phyloP scores from a whole-genome alignment of 495 filamentous ascomycete genomes.

The Penicillium cosmopolitanum region DNA sequence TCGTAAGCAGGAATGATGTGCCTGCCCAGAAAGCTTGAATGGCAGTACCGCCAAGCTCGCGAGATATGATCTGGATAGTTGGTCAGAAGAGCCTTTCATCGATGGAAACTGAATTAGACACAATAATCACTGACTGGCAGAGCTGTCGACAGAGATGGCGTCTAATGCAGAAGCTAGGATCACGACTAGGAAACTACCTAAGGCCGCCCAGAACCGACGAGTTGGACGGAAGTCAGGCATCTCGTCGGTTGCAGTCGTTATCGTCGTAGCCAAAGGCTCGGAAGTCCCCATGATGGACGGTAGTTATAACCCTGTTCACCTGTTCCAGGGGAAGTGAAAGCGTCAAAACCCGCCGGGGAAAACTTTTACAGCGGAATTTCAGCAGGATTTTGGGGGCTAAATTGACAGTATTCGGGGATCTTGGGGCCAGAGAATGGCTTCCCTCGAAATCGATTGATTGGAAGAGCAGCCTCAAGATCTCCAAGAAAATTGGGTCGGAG shows the following conservation, averaged over 20 bases:
- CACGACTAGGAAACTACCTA: neutral
- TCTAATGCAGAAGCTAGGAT: constrained; percentile 1
- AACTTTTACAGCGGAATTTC: too few species aligned
- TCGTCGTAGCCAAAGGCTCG: neutral
- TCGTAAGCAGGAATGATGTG: constrained; percentile 63
- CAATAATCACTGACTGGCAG: neutral
- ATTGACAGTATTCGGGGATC: neutral
- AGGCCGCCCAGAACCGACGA: constrained; percentile 6
- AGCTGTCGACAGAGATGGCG: neutral
- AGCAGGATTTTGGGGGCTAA: too few species aligned
- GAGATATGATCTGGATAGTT: neutral
- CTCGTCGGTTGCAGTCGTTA: neutral
- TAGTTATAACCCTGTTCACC: too few species aligned
- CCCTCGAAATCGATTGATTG: too few species aligned
- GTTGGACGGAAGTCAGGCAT: neutral
- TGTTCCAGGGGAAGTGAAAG: too few species aligned
- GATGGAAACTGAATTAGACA: neutral
- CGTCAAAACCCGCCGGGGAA: too few species aligned
- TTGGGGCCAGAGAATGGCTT: neutral
- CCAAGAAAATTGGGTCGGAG: too few species aligned
- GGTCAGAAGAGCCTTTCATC: neutral
- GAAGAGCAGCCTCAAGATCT: too few species aligned
- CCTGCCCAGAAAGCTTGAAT: constrained; percentile 57
- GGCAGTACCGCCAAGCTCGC: constrained; percentile 12
- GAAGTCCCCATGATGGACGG: neutral